Evolutionary conservation across 2,329 filamentous ascomycete genomes (phyloP).

Genomic region (Cordyceps militaris): DNA sequence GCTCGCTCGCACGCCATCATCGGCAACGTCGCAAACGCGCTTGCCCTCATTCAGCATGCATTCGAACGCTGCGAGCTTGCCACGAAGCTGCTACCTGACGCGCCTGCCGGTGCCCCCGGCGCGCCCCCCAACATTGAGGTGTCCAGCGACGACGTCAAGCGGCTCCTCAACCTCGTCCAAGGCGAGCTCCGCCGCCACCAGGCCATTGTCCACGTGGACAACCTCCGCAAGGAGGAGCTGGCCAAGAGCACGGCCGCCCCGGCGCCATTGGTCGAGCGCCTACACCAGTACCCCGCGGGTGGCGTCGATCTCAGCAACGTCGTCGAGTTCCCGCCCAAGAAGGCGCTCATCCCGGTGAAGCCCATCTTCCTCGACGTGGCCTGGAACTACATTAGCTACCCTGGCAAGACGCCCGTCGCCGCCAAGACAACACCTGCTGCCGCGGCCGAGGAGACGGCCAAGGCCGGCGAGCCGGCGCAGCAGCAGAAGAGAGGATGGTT

Average conservation of each 20-base stretch:
- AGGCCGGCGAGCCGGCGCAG: conserved; percentile 28
- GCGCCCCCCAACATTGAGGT: conserved; percentile 63
- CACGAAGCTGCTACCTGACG: conserved; percentile 34
- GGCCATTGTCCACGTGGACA: conserved; percentile 76
- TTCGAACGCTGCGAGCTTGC: conserved; percentile 53
- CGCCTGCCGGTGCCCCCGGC: conserved; percentile 21
- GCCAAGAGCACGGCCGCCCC: conserved; percentile 27
- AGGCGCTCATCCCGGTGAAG: conserved; percentile 82
- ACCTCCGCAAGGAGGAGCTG: conserved; percentile 46
- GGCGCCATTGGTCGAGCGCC: conserved; percentile 61
- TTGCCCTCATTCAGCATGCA: conserved; percentile 76
- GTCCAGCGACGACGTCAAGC: conserved; percentile 47
- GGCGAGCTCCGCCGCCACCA: conserved; percentile 73
- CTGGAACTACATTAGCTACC: conserved; percentile 96
- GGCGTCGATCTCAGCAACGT: conserved; percentile 71
- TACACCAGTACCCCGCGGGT: conserved; percentile 66
- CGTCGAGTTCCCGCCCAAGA: conserved; percentile 77
- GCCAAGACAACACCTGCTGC: conserved; percentile 10
- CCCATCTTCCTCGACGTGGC: conserved; percentile 93
- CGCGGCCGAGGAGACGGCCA: conserved; percentile 18
- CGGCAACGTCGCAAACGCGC: conserved; percentile 65
- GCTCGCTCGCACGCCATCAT: conserved; percentile 76
- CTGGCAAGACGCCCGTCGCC: conserved; percentile 44
- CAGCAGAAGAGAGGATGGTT: conserved; percentile 70
- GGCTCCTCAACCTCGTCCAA: conserved; percentile 55